Evolutionary conservation across 176 grass and related monocot genomes (phyloP).

Genomic region (Ampelocalamus luodianensis): DNA sequence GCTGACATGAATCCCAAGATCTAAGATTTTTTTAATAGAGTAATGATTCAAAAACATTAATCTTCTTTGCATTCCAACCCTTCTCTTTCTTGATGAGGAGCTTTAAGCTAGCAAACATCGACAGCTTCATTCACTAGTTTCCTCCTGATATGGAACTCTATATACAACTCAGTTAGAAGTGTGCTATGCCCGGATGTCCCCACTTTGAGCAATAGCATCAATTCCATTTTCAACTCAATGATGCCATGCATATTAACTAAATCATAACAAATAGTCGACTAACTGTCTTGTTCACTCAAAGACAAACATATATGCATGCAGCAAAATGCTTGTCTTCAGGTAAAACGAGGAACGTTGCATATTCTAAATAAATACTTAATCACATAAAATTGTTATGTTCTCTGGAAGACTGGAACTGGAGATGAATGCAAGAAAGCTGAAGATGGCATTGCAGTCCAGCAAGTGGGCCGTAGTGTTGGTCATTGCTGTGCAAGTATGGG

Average conservation of each 20-base stretch:
- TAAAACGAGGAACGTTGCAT: neutral
- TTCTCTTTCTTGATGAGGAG: slow-evolving; percentile 31
- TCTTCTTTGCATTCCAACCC: slow-evolving; percentile 14
- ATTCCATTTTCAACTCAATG: slow-evolving; percentile 9
- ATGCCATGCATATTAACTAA: slow-evolving; percentile 4
- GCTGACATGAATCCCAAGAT: neutral
- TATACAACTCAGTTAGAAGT: neutral
- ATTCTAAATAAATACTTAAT: no score
- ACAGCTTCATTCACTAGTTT: slow-evolving; percentile 29
- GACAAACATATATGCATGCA: slow-evolving; percentile 2
- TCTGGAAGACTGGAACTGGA: neutral
- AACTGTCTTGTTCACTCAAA: neutral
- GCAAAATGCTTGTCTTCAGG: neutral
- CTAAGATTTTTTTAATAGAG: neutral
- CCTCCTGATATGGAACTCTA: neutral
- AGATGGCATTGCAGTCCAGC: neutral
- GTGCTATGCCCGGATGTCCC: neutral
- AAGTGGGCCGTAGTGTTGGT: neutral
- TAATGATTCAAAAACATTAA: slow-evolving; percentile 12
- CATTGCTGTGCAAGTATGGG: neutral
- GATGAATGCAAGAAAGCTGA: neutral
- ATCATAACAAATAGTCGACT: neutral
- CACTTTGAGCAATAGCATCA: neutral
- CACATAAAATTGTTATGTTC: neutral
- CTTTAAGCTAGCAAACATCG: slow-evolving; percentile 28